These are phyloP conservation scores for Filobasidium floriforme DNA, from an alignment of 768 basidiomycete genomes.

Conservation along the genomic window DNA sequence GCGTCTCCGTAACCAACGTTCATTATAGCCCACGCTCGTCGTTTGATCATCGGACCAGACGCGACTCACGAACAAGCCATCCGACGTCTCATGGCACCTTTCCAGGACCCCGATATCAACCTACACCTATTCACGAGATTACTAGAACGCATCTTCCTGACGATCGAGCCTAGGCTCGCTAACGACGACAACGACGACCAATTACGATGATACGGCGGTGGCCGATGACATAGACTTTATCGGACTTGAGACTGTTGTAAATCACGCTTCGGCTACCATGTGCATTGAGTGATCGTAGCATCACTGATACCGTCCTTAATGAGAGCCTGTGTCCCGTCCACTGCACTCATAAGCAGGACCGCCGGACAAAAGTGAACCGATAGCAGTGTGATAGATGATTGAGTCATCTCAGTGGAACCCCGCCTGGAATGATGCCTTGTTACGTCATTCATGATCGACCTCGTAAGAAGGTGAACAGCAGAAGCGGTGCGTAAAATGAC, in stretches of 20 bases:
- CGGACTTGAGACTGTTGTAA: not conserved
- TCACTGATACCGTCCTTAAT: too few species aligned
- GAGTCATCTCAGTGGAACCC: too few species aligned
- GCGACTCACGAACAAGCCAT: not conserved
- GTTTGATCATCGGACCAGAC: not conserved
- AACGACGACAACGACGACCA: not conserved
- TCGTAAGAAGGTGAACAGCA: too few species aligned
- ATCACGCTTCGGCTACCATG: too few species aligned
- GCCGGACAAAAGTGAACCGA: too few species aligned
- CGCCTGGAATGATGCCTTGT: too few species aligned
- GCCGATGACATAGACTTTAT: not conserved
- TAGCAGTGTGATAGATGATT: too few species aligned
- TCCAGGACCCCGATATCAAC: not conserved
- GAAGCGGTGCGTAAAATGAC: too few species aligned
- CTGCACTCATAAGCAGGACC: too few species aligned
- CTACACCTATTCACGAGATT: not conserved
- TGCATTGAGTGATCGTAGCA: too few species aligned
- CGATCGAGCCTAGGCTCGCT: slow-evolving; percentile 2
- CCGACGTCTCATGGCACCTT: not conserved
- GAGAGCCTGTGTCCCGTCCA: too few species aligned
- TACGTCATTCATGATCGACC: too few species aligned
- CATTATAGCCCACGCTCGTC: not conserved
- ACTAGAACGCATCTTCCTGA: not conserved
- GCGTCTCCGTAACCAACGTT: not conserved
- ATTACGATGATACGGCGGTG: not conserved